These are phyloP conservation scores for Pulveroboletus frians DNA, from an alignment of 768 basidiomycete genomes.

Conservation along the genomic window DNA sequence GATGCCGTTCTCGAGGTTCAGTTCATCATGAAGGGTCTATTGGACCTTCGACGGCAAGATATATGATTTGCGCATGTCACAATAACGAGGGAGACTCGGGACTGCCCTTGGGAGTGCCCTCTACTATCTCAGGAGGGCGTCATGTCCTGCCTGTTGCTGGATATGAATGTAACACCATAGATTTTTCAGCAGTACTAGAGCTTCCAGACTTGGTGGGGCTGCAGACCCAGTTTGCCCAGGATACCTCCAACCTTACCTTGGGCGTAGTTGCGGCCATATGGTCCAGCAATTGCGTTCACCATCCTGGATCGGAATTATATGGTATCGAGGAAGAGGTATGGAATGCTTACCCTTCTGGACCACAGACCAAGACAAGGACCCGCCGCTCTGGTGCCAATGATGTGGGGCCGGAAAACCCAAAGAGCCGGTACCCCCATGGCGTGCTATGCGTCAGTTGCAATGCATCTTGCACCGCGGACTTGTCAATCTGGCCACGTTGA, in stretches of 20 bases:
- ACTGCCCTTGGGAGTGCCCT: neutral
- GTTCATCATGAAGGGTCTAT: conserved; percentile 74
- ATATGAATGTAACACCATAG: neutral
- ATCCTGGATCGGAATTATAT: conserved; percentile 43
- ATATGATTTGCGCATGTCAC: conserved; percentile 32
- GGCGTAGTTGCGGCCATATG: conserved; percentile 69
- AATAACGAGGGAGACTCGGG: neutral
- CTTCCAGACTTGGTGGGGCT: conserved; percentile 64
- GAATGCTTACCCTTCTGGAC: conserved; percentile 68
- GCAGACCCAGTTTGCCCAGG: conserved; percentile 58
- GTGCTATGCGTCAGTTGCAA: conserved; percentile 28
- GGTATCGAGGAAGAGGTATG: neutral
- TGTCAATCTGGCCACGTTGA: conserved; percentile 51
- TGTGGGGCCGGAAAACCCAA: conserved; percentile 7
- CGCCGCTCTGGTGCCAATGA: conserved; percentile 31
- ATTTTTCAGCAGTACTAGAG: conserved; percentile 32
- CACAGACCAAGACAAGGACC: conserved; percentile 70
- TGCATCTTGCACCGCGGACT: conserved; percentile 40
- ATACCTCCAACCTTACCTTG: conserved; percentile 69
- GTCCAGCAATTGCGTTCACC: conserved; percentile 70
- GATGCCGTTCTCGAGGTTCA: conserved; percentile 80
- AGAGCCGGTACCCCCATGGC: conserved; percentile 31
- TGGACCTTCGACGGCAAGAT: conserved; percentile 74
- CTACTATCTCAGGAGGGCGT: neutral
- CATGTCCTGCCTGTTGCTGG: neutral